A percentile compares a stretch with the other conserved stretches of the same genome.
These are phyloP conservation scores for Citrus trifoliata DNA, from an alignment of 345 rosid species.

Conservation along the genomic window DNA sequence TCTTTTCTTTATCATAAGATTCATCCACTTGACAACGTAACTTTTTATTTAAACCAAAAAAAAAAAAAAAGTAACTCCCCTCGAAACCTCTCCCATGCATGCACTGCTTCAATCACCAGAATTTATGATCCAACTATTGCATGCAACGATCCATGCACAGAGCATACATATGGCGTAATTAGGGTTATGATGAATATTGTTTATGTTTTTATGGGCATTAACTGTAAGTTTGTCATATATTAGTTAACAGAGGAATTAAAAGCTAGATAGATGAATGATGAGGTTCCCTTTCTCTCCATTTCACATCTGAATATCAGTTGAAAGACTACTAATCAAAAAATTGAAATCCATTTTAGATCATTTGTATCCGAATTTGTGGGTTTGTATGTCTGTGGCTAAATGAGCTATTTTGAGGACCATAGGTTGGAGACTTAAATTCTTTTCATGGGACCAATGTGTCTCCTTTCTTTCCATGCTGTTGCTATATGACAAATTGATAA, in stretches of 20 bases:
- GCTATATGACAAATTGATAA: conserved; percentile 12
- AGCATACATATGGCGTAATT: background rate
- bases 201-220: background rate
- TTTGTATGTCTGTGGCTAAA: conserved; percentile 23
- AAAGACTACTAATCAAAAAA: conserved; percentile 16
- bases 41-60: background rate
- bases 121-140: background rate
- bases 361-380: conserved; percentile 16
- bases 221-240: background rate
- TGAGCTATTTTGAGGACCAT: conserved; percentile 30
- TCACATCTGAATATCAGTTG: conserved; percentile 22
- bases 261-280: background rate
- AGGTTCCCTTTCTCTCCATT: conserved; percentile 6
- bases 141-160: background rate
- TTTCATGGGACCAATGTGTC: conserved; percentile 38
- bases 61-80: background rate
- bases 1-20: conserved; percentile 28
- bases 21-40: conserved; percentile 3
- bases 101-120: conserved; percentile 3
- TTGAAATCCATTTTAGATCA: conserved; percentile 13
- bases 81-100: conserved; percentile 6
- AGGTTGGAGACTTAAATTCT: conserved; percentile 30
- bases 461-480: conserved; percentile 2
- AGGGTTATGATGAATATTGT: background rate
- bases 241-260: background rate